Evolutionary conservation across 371 early-diverging fungal species (phyloP).

Genomic region (Mortierella sp.): DNA sequence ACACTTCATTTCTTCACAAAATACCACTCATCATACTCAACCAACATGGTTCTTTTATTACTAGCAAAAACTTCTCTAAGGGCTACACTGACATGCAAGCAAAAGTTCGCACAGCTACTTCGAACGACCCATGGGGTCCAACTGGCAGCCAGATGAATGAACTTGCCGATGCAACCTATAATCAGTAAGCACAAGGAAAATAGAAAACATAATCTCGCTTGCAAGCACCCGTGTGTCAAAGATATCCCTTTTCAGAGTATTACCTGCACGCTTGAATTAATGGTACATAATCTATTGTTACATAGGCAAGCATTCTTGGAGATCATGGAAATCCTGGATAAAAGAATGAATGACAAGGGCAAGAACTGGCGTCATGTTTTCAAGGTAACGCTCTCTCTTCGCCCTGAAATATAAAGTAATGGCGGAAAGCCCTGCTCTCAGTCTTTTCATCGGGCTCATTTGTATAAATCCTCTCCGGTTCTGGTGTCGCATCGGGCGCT

Average conservation of each 20-base stretch:
- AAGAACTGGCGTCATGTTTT: conserved; percentile 99
- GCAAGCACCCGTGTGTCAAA: not conserved
- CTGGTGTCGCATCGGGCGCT: conserved; percentile 19
- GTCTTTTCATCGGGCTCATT: conserved; percentile 1
- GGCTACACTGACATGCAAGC: conserved; percentile 96
- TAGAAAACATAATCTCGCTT: conserved; percentile 9
- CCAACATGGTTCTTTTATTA: not conserved
- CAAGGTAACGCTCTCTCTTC: conserved; percentile 75
- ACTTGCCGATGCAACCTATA: conserved; percentile 89
- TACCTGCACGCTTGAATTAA: not conserved
- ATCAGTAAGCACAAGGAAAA: conserved; percentile 88
- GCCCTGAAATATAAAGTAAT: conserved; percentile 5
- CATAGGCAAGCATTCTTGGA: conserved; percentile 90
- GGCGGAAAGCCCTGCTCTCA: conserved; percentile 8
- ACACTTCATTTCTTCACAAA: not conserved
- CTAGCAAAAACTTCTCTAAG: conserved; percentile 96
- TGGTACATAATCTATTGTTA: not conserved
- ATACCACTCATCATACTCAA: not conserved
- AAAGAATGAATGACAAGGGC: conserved; percentile 96
- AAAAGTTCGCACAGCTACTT: conserved; percentile 96
- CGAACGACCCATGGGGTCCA: conserved; percentile 92
- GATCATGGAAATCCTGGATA: conserved; percentile 98
- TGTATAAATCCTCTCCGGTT: too few species aligned
- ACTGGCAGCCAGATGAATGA: conserved; percentile 87
- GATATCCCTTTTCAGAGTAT: not conserved